These are phyloP conservation scores for Novymonas esmeraldas DNA, from an alignment of 208 protist genomes.

Conservation along the genomic window DNA sequence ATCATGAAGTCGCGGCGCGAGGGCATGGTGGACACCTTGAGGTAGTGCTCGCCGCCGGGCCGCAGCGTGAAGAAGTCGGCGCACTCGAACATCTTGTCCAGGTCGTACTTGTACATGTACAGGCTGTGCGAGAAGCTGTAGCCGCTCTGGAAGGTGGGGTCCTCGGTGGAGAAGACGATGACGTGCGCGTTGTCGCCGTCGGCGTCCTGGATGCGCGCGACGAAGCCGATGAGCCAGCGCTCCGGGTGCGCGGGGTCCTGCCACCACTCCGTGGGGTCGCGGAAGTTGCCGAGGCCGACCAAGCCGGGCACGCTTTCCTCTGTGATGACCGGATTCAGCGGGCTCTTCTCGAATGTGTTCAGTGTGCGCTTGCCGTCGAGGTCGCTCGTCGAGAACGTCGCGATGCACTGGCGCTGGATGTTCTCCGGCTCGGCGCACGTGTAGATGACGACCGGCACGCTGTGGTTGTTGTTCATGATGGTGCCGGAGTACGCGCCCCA, in stretches of 20 bases:
- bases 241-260: slow-evolving; percentile 35
- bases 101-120: slow-evolving; percentile 40
- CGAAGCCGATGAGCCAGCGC: slow-evolving; percentile 51
- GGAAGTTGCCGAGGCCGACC: slow-evolving; percentile 42
- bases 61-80: slow-evolving; percentile 55
- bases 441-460: slow-evolving; percentile 46
- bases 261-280: slow-evolving; percentile 63
- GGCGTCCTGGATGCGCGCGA: slow-evolving; percentile 36
- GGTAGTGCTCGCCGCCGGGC: slow-evolving; percentile 32
- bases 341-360: slow-evolving; percentile 36
- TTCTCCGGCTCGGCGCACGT: slow-evolving; percentile 49
- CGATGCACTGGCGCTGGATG: slow-evolving; percentile 60
- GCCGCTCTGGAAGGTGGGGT: slow-evolving; percentile 48
- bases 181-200: slow-evolving; percentile 50
- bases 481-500: slow-evolving; percentile 53
- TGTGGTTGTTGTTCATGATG: slow-evolving; percentile 47
- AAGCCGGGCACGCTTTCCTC: slow-evolving; percentile 43
- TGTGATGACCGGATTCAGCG: slow-evolving; percentile 41
- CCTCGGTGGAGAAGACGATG: slow-evolving; percentile 40
- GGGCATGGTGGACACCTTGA: slow-evolving; percentile 53
- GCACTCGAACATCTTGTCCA: slow-evolving; percentile 48
- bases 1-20: slow-evolving; percentile 48
- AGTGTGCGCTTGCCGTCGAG: slow-evolving; percentile 30
- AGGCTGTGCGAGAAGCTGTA: slow-evolving; percentile 54
- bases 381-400: slow-evolving; percentile 21